Conservation (phyloP, 208 protist genomes). For the Entamoeba invadens region DNA sequence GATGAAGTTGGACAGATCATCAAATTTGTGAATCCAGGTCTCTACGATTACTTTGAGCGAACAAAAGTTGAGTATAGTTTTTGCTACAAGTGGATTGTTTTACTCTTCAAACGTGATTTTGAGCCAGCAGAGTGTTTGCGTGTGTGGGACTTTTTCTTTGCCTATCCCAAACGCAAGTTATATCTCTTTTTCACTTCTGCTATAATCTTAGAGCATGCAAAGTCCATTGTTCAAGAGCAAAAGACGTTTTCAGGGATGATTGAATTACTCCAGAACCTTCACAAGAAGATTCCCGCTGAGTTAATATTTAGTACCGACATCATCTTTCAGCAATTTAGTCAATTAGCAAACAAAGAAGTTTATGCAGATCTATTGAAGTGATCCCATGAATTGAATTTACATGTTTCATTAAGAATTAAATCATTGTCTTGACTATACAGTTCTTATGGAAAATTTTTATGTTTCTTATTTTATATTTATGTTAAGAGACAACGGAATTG, state of each 20-base stretch:
- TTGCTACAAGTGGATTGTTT: not conserved
- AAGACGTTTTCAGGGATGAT: not conserved
- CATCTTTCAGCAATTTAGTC: not conserved
- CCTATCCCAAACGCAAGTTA: not conserved
- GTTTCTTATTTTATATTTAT: too few species aligned
- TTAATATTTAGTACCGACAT: not conserved
- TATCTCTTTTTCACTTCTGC: not conserved
- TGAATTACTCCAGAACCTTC: not conserved
- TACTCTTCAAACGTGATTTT: not conserved
- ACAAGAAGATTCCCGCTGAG: not conserved
- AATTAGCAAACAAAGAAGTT: not conserved
- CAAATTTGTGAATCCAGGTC: not conserved
- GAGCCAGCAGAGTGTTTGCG: not conserved
- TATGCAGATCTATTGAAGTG: too few species aligned
- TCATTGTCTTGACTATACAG: too few species aligned
- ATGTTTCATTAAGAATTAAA: too few species aligned
- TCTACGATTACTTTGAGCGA: not conserved
- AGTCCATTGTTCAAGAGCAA: not conserved
- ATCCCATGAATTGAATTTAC: too few species aligned
- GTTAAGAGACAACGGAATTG: too few species aligned
- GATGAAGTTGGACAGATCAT: not conserved
- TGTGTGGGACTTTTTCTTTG: not conserved
- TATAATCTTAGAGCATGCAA: not conserved
- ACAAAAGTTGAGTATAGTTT: not conserved
- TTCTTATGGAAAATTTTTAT: too few species aligned